Evolutionary conservation across 2,329 filamentous ascomycete species (phyloP), one percentile per base, ranked within the genome.

Genomic region (Periglandula ipomoeae): DNA sequence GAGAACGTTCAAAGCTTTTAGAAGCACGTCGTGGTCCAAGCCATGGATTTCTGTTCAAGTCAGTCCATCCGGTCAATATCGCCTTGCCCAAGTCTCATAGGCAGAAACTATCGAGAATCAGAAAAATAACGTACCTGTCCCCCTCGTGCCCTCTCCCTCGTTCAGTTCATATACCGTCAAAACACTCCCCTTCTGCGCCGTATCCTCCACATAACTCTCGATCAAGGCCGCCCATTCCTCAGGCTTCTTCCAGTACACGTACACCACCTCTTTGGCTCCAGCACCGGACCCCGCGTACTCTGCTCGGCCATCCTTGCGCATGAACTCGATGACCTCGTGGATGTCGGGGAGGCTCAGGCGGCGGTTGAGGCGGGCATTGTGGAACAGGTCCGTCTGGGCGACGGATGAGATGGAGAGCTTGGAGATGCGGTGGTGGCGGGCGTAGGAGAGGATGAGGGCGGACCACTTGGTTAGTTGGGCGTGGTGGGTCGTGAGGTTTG

Each of bases 151-250:
- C 61, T 97, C 91, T n/a, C 91, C 88, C 65, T 96, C 82, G 2
- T 81, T 77, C 59, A 98, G 70, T 70, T 98, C 93, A 66, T 96
- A 97, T 22, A 98, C 73, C 49, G 93, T 98, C 61, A 98, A 67
- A 49, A 98, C 91, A 11, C 78, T 81, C 22, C 88, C 88, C 72
- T 86, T 91, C 73, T 96, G 90, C 4, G 82, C 93, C 52, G 89
- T 95, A 53, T 82, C 81, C 26, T 97, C 90, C 41, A 89, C 85
- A 82, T 89, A 97, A 39, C 73, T 78, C 65, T 85, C 85, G 38
- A 97, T 70, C 51, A 83, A 63, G 30, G 75, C 79, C 2, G 89
- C 93, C 91, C 93, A 98, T 70, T 97, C 91, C 62, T 94, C 88
- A 0, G 86, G 84, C 59, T 81, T 85, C 53, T 80, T 78, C 91